Percentiles rank a stretch among this genome's conserved stretches.
Evolutionary conservation across 345 rosid species (phyloP).

Genomic region (Aquilaria malaccensis): DNA sequence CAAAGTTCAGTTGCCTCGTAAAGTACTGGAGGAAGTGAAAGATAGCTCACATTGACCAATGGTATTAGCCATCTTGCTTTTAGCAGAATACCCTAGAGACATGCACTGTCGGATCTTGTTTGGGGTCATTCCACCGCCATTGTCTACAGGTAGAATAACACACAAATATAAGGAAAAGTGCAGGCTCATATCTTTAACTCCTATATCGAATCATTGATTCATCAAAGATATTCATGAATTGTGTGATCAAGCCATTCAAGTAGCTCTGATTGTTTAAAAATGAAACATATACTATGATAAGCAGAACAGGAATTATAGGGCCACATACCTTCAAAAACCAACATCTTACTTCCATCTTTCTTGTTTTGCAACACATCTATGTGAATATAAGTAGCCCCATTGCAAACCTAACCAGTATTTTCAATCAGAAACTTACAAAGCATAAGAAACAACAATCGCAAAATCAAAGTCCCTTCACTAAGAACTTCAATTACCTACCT

Average conservation of each 20-base stretch:
- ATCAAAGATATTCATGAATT: too few relatives aligned
- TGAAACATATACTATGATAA: too few relatives aligned
- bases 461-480: neutral
- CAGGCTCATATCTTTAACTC: constrained; percentile 14
- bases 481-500: constrained; percentile 32
- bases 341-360: constrained; percentile 30
- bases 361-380: constrained; percentile 38
- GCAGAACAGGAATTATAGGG: neutral
- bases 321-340: constrained; percentile 42
- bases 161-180: neutral
- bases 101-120: constrained; percentile 65
- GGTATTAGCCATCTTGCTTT: constrained; percentile 57
- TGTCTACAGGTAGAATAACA: constrained; percentile 30
- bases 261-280: too few relatives aligned
- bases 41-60: constrained; percentile 69
- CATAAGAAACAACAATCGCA: neutral
- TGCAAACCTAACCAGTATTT: constrained; percentile 21
- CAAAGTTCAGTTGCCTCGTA: neutral
- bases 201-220: constrained; percentile 10
- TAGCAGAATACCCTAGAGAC: constrained; percentile 80
- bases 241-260: too few relatives aligned
- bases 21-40: neutral
- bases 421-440: neutral
- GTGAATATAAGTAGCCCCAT: constrained; percentile 52
- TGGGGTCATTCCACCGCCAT: constrained; percentile 81